Base-by-base conservation (phyloP, 345 rosid genomes). In the Eucalyptus fibrosa region DNA sequence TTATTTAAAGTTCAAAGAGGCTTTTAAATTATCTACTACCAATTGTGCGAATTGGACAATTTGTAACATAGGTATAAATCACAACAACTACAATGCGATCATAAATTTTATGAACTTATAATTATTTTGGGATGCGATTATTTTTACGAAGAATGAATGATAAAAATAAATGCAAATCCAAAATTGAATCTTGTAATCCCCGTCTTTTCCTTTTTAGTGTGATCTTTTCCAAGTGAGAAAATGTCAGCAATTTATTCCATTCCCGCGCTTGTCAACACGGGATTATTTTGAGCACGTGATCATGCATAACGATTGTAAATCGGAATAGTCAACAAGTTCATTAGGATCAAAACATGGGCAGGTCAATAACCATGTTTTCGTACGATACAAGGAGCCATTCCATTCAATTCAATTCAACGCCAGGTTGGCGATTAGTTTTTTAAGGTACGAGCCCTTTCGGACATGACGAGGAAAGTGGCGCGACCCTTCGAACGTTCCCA, bases 61-160 rank as follows among this genome's bases (percentile, higher is more conserved):
- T 67, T 2, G 1, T 5, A 32, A 8, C 4, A 2, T 17, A 9
- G 0, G 9, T 17, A 32, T 67, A 32, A 17, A 1, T 32, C 80
- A 67, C 7, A 0, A 17, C 21, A 67, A 67, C 34, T 65, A 4
- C 3, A 15, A 1, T 8, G 11, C 2, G 18, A 8, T 2, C 12
- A 14, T 65, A n/a, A n/a, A 24, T 65, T 62, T 32, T 30, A 30
- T 1, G 2, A 67, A 67, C 77, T 32, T 18, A 8, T 67, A n/a
- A 4, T 67, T 67, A 1, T n/a, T 67, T n/a, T 0, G 21, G 5
- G 6, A 59, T 32, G 12, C 3, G 4, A 16, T n/a, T 67, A 5
- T 32, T 67, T 17, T 5, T 3, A 19, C 0, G 1, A 32, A 67
- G 4, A 69, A 69, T 34, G 23, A 69, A 17, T 15, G 40, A 9